Conservation (phyloP, 108 stramenopile species). For the Skeletonema tropicum region DNA sequence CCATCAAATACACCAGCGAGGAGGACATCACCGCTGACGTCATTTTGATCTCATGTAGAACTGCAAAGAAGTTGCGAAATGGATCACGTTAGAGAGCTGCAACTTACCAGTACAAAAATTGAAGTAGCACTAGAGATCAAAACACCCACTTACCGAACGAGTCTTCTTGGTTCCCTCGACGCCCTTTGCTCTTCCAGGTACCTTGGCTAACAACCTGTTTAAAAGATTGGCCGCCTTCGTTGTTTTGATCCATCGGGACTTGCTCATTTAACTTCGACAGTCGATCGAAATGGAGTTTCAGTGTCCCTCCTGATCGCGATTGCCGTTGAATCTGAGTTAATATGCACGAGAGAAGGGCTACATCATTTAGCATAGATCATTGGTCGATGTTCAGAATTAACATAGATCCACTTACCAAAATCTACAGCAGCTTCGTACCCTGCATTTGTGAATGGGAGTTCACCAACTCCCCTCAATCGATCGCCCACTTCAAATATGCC, state of each 20-base stretch:
- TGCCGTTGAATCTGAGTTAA: slow-evolving; percentile 30
- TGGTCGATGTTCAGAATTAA: too few species aligned
- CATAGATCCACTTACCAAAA: slow-evolving; percentile 45
- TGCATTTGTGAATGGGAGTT: slow-evolving; percentile 63
- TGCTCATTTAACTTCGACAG: slow-evolving; percentile 6
- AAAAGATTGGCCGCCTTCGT: background rate
- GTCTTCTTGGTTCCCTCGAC: slow-evolving; percentile 75
- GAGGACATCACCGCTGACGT: slow-evolving; percentile 53
- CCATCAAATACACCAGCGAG: slow-evolving; percentile 83
- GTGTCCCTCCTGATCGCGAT: slow-evolving; percentile 24
- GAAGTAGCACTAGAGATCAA: background rate
- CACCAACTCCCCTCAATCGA: slow-evolving; percentile 73
- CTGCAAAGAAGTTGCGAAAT: slow-evolving; percentile 13
- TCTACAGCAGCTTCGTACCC: slow-evolving; percentile 75
- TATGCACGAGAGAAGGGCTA: background rate
- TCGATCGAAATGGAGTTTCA: slow-evolving; percentile 81
- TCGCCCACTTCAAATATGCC: slow-evolving; percentile 86
- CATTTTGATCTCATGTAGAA: slow-evolving; percentile 70
- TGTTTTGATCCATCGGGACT: background rate
- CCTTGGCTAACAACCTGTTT: slow-evolving; percentile 60
- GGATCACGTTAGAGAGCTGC: background rate
- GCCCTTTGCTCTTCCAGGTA: slow-evolving; percentile 74
- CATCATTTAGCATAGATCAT: too few species aligned
- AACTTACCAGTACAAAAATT: background rate
- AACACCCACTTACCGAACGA: slow-evolving; percentile 49